Evolutionary conservation across 106 monocot species (phyloP).

Genomic region (Phalaenopsis aphrodite): DNA sequence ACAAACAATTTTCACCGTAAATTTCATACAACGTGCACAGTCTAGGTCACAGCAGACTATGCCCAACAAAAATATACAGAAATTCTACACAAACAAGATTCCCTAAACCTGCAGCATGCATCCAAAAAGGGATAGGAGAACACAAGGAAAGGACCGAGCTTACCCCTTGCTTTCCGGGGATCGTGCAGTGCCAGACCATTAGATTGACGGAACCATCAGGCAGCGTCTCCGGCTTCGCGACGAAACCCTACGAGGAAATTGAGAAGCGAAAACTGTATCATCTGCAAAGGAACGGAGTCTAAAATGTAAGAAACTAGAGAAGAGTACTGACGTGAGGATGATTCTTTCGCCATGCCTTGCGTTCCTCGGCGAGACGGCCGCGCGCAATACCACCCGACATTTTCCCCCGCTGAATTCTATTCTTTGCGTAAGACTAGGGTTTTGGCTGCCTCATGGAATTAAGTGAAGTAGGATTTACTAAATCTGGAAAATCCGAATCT

Average conservation of each 20-base stretch:
- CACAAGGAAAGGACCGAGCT: background rate
- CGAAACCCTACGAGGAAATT: constrained; percentile 44
- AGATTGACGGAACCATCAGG: constrained; percentile 60
- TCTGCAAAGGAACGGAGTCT: background rate
- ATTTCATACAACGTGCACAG: no score
- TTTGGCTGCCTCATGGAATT: no score
- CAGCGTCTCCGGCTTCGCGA: constrained; percentile 54
- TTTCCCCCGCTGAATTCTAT: background rate
- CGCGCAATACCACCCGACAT: constrained; percentile 64
- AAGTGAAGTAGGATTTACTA: no score
- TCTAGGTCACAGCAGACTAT: no score
- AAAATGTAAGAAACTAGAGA: background rate
- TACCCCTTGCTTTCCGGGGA: constrained; percentile 67
- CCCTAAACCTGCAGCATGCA: background rate
- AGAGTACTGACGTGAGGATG: constrained; percentile 39
- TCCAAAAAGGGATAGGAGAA: background rate
- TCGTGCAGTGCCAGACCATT: constrained; percentile 64
- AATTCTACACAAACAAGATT: background rate
- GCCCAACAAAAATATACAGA: no score
- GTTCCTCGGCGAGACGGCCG: constrained; percentile 61
- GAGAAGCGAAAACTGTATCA: background rate
- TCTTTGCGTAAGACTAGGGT: background rate
- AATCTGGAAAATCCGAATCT: no score
- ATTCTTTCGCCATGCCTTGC: constrained; percentile 71
- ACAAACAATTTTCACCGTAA: no score